Evolutionary conservation across 352 stramenopile species (phyloP).

Genomic region (Phytophthora podocarpi): DNA sequence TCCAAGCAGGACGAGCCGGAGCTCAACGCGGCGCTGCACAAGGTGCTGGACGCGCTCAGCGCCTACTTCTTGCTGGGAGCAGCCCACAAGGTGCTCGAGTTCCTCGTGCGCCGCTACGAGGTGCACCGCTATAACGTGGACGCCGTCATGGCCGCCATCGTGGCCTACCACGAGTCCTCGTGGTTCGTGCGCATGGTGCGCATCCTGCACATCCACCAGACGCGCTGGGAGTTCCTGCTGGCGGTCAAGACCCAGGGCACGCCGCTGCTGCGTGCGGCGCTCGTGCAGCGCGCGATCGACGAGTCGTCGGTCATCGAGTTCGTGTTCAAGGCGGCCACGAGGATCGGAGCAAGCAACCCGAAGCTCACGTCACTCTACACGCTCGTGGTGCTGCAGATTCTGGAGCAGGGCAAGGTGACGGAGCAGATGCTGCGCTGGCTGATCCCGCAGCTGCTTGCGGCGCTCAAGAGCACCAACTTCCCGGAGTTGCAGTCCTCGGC

Average conservation of each 20-base stretch:
- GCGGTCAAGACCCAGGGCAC: constrained; percentile 72
- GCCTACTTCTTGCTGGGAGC: constrained; percentile 80
- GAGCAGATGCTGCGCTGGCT: constrained; percentile 82
- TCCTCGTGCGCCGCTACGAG: constrained; percentile 89
- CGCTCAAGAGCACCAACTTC: constrained; percentile 69
- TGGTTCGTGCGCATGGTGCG: constrained; percentile 88
- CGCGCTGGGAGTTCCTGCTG: constrained; percentile 85
- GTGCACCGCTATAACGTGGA: constrained; percentile 89
- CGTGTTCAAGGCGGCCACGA: constrained; percentile 61
- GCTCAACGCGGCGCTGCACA: constrained; percentile 67
- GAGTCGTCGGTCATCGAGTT: constrained; percentile 82
- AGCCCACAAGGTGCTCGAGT: constrained; percentile 90
- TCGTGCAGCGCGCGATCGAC: constrained; percentile 78
- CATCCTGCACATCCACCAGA: constrained; percentile 81
- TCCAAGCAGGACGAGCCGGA: constrained; percentile 61
- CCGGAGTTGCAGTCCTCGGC: constrained; percentile 81
- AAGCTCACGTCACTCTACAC: constrained; percentile 90
- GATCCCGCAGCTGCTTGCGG: constrained; percentile 71
- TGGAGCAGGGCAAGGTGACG: constrained; percentile 67
- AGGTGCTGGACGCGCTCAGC: constrained; percentile 84
- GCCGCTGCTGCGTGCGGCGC: constrained; percentile 64
- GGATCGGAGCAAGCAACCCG: constrained; percentile 66
- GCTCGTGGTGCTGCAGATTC: constrained; percentile 77
- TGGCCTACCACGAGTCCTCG: constrained; percentile 86
- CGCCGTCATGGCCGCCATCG: constrained; percentile 76